Evolutionary conservation across 768 basidiomycete genomes (phyloP).

Genomic region (Cystofilobasidium bisporidii): DNA sequence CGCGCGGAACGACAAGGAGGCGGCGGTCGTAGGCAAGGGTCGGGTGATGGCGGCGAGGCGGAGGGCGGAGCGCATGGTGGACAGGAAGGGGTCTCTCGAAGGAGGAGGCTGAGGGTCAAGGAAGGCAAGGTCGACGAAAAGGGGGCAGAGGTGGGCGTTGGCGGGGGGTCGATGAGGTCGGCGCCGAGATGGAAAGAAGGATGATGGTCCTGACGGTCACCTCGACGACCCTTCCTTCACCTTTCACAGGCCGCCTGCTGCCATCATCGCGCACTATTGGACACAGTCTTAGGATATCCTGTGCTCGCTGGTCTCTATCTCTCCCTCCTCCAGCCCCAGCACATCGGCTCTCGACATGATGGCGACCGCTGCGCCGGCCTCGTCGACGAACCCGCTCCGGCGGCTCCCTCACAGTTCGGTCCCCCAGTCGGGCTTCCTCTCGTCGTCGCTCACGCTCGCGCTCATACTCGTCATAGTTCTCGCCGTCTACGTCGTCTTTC

Average conservation of each 20-base stretch:
- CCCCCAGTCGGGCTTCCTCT: conserved; percentile 20
- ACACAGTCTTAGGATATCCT: too few relatives aligned
- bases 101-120: neutral
- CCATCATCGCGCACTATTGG: too few relatives aligned
- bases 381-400: neutral
- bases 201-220: too few relatives aligned
- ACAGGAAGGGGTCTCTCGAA: neutral
- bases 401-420: neutral
- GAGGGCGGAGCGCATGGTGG: neutral
- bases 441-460: conserved; percentile 13
- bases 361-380: neutral
- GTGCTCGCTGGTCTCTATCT: too few relatives aligned
- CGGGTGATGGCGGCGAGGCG: neutral
- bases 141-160: too few relatives aligned
- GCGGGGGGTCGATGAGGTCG: too few relatives aligned
- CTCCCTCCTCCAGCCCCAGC: too few relatives aligned
- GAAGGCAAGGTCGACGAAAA: too few relatives aligned
- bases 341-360: neutral
- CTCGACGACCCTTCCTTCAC: too few relatives aligned
- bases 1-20: conserved; percentile 10
- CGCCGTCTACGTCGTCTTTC: neutral
- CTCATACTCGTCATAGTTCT: conserved; percentile 13
- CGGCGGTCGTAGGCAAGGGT: neutral
- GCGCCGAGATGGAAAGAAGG: too few relatives aligned
- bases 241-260: too few relatives aligned